Percentiles rank a stretch among this genome's conserved stretches.
phyloP scores from a whole-genome alignment of 108 stramenopile genomes.

The Cyclotella atomus region DNA sequence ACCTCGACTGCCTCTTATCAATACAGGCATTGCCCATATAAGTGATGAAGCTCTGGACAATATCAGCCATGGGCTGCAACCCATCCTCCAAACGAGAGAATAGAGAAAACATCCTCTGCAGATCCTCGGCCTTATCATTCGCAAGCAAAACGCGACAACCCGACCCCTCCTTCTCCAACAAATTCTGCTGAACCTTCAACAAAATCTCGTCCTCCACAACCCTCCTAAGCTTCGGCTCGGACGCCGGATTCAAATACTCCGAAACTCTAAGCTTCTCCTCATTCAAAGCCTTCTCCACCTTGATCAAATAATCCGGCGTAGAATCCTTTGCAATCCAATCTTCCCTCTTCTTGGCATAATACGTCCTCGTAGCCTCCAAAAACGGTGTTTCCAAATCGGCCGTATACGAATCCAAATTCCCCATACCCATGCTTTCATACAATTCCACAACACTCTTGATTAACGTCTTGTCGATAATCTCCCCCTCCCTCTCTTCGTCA shows the following conservation, averaged over 20 bases:
- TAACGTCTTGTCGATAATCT: slow-evolving; percentile 95
- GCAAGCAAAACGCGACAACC: slow-evolving; percentile 95
- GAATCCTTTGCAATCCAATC: slow-evolving; percentile 96
- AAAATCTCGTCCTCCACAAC: slow-evolving; percentile 96
- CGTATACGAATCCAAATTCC: slow-evolving; percentile 90
- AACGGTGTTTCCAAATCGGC: slow-evolving; percentile 92
- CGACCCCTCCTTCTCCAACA: slow-evolving; percentile 97
- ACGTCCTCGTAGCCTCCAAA: slow-evolving; percentile 87
- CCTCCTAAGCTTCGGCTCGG: slow-evolving; percentile 89
- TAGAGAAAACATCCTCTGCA: slow-evolving; percentile 96
- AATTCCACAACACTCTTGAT: slow-evolving; percentile 94
- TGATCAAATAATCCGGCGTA: slow-evolving; percentile 97
- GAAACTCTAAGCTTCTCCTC: slow-evolving; percentile 90
- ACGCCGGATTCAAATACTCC: slow-evolving; percentile 91
- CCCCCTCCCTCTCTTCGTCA: slow-evolving; percentile 93
- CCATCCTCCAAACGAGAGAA: slow-evolving; percentile 94
- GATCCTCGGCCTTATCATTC: slow-evolving; percentile 96
- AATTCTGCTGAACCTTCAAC: slow-evolving; percentile 89
- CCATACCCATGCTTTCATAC: slow-evolving; percentile 98
- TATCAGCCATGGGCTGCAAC: slow-evolving; percentile 92
- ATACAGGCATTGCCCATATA: slow-evolving; percentile 88
- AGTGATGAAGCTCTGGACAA: slow-evolving; percentile 86
- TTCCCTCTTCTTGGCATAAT: slow-evolving; percentile 92
- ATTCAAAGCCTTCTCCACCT: slow-evolving; percentile 93
- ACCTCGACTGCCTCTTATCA: slow-evolving; percentile 85